Evolutionary conservation across 495 filamentous ascomycete genomes (phyloP).

Genomic region (Lasiosphaeria ovina): DNA sequence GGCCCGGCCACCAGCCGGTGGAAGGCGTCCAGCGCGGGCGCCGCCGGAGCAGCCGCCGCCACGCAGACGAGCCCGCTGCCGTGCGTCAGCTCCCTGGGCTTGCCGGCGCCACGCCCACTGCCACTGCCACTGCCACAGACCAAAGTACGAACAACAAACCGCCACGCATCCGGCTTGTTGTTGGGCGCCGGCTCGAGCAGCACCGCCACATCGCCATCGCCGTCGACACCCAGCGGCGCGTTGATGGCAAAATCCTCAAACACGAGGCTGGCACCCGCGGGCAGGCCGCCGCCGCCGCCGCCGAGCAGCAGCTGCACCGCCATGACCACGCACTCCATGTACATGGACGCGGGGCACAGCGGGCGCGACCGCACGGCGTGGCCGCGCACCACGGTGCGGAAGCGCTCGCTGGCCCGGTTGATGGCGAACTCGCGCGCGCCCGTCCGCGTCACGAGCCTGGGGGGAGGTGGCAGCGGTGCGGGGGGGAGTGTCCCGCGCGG

Average conservation of each 20-base stretch:
- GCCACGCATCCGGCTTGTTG: neutral
- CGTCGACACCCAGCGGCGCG: slow-evolving; percentile 4
- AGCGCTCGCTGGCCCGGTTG: slow-evolving; percentile 9
- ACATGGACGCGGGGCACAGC: slow-evolving; percentile 39
- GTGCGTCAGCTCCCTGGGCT: slow-evolving; percentile 20
- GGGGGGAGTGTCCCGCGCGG: too few species aligned
- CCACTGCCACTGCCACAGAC: neutral
- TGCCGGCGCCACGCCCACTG: slow-evolving; percentile 6
- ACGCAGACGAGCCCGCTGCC: neutral
- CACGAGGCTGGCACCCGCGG: neutral
- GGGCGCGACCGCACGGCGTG: slow-evolving; percentile 25
- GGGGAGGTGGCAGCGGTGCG: too few species aligned
- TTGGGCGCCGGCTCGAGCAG: neutral
- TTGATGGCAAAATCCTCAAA: slow-evolving; percentile 8
- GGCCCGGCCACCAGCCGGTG: too few species aligned
- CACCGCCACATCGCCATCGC: neutral
- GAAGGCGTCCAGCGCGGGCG: too few species aligned
- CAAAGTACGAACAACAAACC: neutral
- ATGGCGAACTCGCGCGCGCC: slow-evolving; percentile 13
- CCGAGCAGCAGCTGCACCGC: slow-evolving; percentile 18
- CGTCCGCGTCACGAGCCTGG: neutral
- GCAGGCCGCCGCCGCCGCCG: neutral
- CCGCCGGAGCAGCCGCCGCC: too few species aligned
- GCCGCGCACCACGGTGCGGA: slow-evolving; percentile 15
- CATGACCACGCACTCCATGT: slow-evolving; percentile 34